phyloP scores from a whole-genome alignment of 2,329 filamentous ascomycete genomes.

The Zasmidium citrigriseum region DNA sequence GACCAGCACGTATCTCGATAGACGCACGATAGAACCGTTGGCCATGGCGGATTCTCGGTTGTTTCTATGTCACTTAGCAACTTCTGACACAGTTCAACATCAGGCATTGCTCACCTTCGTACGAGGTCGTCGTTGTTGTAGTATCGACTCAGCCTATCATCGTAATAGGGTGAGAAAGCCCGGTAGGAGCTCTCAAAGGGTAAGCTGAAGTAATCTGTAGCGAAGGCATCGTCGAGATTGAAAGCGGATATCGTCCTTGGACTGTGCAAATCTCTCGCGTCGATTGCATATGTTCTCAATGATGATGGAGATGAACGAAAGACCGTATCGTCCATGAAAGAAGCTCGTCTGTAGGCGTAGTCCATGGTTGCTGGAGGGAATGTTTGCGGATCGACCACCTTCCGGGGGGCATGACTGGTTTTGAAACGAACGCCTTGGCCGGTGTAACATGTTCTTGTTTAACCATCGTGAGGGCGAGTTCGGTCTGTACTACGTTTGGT shows the following conservation, averaged over 20 bases:
- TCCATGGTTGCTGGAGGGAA: background rate
- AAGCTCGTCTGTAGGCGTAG: background rate
- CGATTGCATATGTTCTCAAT: background rate
- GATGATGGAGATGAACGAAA: constrained; percentile 17
- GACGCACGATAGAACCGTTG: background rate
- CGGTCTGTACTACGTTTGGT: background rate
- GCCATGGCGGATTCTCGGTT: background rate
- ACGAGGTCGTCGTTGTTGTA: background rate
- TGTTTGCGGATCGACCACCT: background rate
- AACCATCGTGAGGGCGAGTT: background rate
- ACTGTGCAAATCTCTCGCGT: background rate
- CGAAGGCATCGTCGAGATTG: background rate
- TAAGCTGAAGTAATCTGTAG: background rate
- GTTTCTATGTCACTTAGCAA: background rate
- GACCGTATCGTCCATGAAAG: constrained; percentile 23
- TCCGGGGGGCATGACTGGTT: background rate
- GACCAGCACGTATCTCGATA: constrained; percentile 27
- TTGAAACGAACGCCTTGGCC: background rate
- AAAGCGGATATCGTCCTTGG: background rate
- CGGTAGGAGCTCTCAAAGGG: background rate
- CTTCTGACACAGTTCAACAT: background rate
- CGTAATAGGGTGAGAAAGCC: background rate
- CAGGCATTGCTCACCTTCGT: background rate
- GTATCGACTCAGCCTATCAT: background rate
- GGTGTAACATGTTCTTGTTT: background rate